Conservation (phyloP, 352 stramenopile species). For the Globisporangium canariense region DNA sequence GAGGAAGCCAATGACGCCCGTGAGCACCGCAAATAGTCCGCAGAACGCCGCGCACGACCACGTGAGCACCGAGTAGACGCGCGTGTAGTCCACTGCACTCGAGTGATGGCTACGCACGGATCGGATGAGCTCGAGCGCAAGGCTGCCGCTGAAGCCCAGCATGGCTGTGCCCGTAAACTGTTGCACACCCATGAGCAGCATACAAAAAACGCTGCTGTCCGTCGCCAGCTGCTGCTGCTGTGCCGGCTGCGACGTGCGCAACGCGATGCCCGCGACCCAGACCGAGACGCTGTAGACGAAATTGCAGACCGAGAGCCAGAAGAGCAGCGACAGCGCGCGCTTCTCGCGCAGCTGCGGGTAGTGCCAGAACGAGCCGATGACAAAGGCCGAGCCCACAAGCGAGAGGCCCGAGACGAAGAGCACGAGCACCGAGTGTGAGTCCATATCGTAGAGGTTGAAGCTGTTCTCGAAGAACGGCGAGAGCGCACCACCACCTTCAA, state of each 20-base stretch:
- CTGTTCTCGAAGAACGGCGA: slow-evolving; percentile 56
- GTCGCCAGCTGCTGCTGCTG: slow-evolving; percentile 20
- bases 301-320: slow-evolving; percentile 55
- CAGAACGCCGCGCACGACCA: slow-evolving; percentile 42
- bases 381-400: slow-evolving; percentile 60
- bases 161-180: slow-evolving; percentile 68
- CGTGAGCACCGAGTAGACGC: slow-evolving; percentile 52
- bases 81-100: slow-evolving; percentile 52
- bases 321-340: slow-evolving; percentile 58
- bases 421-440: slow-evolving; percentile 68
- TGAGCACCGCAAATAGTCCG: slow-evolving; percentile 47
- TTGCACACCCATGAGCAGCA: slow-evolving; percentile 48
- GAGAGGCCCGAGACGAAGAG: slow-evolving; percentile 72
- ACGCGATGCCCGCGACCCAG: slow-evolving; percentile 46
- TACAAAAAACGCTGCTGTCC: slow-evolving; percentile 43
- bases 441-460: slow-evolving; percentile 72
- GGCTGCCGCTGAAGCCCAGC: slow-evolving; percentile 48
- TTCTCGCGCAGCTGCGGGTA: slow-evolving; percentile 53
- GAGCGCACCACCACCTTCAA: neutral
- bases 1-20: slow-evolving; percentile 64
- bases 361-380: slow-evolving; percentile 64
- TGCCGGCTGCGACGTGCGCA: slow-evolving; percentile 14
- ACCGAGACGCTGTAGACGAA: slow-evolving; percentile 59
- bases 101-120: slow-evolving; percentile 48
- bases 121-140: slow-evolving; percentile 66